These are phyloP conservation scores for Pseudogymnoascus sp. DNA, from an alignment of 2,329 filamentous ascomycete species.

Conservation along the genomic window DNA sequence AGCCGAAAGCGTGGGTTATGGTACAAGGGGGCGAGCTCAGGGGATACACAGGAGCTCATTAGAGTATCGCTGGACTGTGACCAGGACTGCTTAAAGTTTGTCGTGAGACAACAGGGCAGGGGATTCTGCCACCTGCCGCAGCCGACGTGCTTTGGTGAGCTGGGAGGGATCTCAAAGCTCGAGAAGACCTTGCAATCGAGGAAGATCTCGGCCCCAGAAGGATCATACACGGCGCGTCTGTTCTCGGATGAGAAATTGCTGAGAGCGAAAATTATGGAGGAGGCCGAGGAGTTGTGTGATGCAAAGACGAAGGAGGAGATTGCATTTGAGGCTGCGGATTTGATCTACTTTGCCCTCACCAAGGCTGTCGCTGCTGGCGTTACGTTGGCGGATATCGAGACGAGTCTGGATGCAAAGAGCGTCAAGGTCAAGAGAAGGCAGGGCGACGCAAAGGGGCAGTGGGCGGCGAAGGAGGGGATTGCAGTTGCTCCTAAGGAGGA, in stretches of 20 bases:
- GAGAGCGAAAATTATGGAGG: constrained; percentile 95
- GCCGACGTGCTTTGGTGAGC: constrained; percentile 82
- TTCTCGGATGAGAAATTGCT: constrained; percentile 88
- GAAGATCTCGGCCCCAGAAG: constrained; percentile 72
- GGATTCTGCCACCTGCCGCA: constrained; percentile 92
- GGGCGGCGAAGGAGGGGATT: constrained; percentile 75
- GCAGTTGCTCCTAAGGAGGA: too few relatives aligned
- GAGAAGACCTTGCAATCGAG: constrained; percentile 80
- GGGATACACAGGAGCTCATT: constrained; percentile 84
- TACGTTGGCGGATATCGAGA: constrained; percentile 79
- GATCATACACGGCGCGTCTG: constrained; percentile 87
- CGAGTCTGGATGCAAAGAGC: constrained; percentile 87
- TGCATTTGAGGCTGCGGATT: constrained; percentile 87
- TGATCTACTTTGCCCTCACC: constrained; percentile 91
- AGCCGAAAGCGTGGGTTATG: constrained; percentile 91
- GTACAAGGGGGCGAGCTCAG: constrained; percentile 93
- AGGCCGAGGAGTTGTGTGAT: constrained; percentile 89
- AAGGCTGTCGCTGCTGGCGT: constrained; percentile 83
- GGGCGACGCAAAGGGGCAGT: constrained; percentile 90
- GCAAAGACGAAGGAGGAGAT: constrained; percentile 75
- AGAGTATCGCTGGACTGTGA: constrained; percentile 86
- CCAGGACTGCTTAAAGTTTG: constrained; percentile 81
- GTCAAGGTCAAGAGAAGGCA: constrained; percentile 89
- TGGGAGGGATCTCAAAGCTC: constrained; percentile 70
- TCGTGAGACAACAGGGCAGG: constrained; percentile 80